Conservation (phyloP, 148 eudicot species). For the Vaccinium corymbosum region DNA sequence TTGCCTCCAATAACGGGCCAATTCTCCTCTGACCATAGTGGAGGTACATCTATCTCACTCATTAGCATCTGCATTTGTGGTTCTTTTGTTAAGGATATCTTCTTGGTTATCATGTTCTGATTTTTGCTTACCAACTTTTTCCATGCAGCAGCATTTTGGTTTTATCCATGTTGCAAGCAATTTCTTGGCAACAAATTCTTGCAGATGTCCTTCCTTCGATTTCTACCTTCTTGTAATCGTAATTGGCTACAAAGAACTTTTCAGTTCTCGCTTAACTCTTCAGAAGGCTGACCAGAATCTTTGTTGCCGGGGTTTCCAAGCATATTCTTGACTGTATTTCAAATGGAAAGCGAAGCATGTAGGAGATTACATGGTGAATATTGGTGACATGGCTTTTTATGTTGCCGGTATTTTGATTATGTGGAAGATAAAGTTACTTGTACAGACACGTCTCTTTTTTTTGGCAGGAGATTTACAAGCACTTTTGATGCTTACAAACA, state of each 20-base stretch:
- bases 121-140: not conserved
- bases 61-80: not conserved
- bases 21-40: not conserved
- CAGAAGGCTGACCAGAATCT: not conserved
- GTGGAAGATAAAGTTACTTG: not conserved
- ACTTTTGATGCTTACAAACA: not conserved
- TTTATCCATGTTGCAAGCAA: not conserved
- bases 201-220: not conserved
- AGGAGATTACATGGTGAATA: not conserved
- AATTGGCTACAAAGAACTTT: not conserved
- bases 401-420: not conserved
- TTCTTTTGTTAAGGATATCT: not conserved
- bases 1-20: not conserved
- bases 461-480: not conserved
- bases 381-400: not conserved
- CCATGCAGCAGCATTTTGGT: constrained; percentile 7
- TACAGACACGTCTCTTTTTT: not conserved
- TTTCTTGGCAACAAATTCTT: not conserved
- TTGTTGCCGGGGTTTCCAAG: not conserved
- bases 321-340: not conserved
- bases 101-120: not conserved
- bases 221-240: not conserved
- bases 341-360: not conserved
- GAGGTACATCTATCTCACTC: not conserved
- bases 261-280: not conserved